Evolutionary conservation across 2,329 filamentous ascomycete species (phyloP).

Genomic region (Colletotrichum spaethianum): DNA sequence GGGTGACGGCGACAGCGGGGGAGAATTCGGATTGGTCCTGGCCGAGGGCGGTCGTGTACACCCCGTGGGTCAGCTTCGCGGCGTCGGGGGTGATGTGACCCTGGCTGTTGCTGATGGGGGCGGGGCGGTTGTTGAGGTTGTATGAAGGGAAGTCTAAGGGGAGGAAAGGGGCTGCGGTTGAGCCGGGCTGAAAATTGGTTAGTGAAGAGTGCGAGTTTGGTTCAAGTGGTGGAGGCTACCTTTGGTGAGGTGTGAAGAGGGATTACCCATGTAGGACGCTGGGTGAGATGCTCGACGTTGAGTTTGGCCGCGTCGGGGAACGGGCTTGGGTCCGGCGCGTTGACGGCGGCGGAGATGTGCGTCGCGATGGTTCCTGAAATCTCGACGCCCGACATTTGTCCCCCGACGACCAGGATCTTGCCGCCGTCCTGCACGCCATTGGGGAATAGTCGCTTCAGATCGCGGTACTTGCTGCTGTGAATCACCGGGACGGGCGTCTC

Average conservation of each 20-base stretch:
- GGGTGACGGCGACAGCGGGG: slow-evolving; percentile 51
- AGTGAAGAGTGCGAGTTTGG: background rate
- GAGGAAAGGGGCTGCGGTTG: slow-evolving; percentile 72
- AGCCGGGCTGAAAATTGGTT: slow-evolving; percentile 55
- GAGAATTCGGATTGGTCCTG: slow-evolving; percentile 69
- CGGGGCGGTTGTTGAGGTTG: slow-evolving; percentile 74
- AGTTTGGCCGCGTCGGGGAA: slow-evolving; percentile 64
- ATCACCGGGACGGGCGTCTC: slow-evolving; percentile 63
- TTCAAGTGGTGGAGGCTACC: slow-evolving; percentile 49
- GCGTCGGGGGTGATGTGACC: slow-evolving; percentile 74
- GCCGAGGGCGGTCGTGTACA: slow-evolving; percentile 63
- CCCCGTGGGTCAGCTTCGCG: slow-evolving; percentile 67
- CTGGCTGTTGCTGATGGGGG: slow-evolving; percentile 72
- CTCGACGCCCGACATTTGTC: slow-evolving; percentile 87
- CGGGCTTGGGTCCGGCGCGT: slow-evolving; percentile 62
- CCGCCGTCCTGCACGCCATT: slow-evolving; percentile 53
- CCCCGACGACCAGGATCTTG: slow-evolving; percentile 82
- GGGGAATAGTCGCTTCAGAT: slow-evolving; percentile 64
- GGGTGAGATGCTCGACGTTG: slow-evolving; percentile 77
- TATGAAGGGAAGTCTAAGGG: slow-evolving; percentile 82
- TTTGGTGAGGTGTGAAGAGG: slow-evolving; percentile 70
- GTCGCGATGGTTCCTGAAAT: slow-evolving; percentile 80
- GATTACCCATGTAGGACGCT: slow-evolving; percentile 80
- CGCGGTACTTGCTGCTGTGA: slow-evolving; percentile 78
- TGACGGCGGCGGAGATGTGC: slow-evolving; percentile 75